These are phyloP conservation scores for Auricularia sp. DNA, from an alignment of 768 basidiomycete species.

Conservation along the genomic window DNA sequence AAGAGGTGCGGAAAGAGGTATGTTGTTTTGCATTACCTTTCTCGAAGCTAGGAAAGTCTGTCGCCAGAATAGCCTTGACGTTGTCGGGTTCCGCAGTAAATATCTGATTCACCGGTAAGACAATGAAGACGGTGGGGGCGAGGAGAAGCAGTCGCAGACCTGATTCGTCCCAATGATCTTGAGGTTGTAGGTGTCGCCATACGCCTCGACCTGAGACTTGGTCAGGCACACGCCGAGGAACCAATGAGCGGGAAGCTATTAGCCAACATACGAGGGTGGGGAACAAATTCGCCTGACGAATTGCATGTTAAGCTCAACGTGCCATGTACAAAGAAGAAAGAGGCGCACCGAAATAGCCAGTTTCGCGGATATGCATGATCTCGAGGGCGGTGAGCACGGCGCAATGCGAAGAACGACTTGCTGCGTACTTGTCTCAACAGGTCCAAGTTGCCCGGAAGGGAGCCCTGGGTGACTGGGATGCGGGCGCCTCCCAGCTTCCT, in stretches of 20 bases:
- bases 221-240: neutral
- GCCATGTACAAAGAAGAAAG: too few species aligned
- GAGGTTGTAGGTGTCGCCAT: neutral
- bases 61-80: conserved; percentile 48
- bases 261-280: neutral
- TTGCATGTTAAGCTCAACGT: too few species aligned
- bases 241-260: neutral
- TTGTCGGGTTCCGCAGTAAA: conserved; percentile 45
- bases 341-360: neutral
- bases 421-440: neutral
- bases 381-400: neutral
- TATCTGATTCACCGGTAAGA: conserved; percentile 15
- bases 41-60: conserved; percentile 48
- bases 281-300: neutral
- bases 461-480: neutral
- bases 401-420: neutral
- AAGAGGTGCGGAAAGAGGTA: too few species aligned
- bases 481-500: neutral
- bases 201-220: neutral
- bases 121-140: neutral
- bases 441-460: neutral
- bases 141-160: neutral
- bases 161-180: neutral
- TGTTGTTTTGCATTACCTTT: conserved; percentile 32
- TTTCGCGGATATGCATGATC: neutral